phyloP scores from a whole-genome alignment of 2,329 filamentous ascomycete genomes.

The Aspergillus puulaauensis region DNA sequence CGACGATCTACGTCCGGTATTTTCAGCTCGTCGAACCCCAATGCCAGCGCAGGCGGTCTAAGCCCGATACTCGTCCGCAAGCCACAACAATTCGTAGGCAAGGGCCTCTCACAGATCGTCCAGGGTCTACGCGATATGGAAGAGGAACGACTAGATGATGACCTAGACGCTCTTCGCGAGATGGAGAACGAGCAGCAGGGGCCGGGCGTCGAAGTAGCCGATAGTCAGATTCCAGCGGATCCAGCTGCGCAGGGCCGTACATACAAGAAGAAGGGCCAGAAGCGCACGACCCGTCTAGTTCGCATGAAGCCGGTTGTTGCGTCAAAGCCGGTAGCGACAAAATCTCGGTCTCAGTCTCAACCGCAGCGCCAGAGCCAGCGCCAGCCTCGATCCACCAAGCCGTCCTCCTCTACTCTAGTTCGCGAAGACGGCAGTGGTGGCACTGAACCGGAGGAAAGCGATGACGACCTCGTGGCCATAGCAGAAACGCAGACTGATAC shows the following conservation, averaged over 20 bases:
- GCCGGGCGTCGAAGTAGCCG: conserved; percentile 32
- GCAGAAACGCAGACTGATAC: conserved; percentile 29
- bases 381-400: conserved; percentile 9
- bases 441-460: conserved; percentile 15
- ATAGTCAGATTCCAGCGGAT: conserved; percentile 33
- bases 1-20: conserved; percentile 37
- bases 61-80: conserved; percentile 42
- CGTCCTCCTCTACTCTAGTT: not conserved
- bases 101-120: conserved; percentile 40
- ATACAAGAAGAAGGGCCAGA: conserved; percentile 52
- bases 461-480: conserved; percentile 31
- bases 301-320: conserved; percentile 41
- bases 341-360: not conserved
- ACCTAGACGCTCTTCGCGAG: conserved; percentile 45
- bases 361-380: not conserved
- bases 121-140: conserved; percentile 42
- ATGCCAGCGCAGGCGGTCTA: conserved; percentile 18
- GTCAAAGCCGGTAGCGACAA: conserved; percentile 22
- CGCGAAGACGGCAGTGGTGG: conserved; percentile 16
- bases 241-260: conserved; percentile 9
- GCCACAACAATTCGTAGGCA: conserved; percentile 37
- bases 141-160: conserved; percentile 42
- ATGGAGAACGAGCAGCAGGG: conserved; percentile 39
- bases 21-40: conserved; percentile 9
- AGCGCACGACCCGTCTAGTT: conserved; percentile 47